Conservation (phyloP, 2,329 filamentous ascomycete species). For the Colletotrichum nymphaeae region DNA sequence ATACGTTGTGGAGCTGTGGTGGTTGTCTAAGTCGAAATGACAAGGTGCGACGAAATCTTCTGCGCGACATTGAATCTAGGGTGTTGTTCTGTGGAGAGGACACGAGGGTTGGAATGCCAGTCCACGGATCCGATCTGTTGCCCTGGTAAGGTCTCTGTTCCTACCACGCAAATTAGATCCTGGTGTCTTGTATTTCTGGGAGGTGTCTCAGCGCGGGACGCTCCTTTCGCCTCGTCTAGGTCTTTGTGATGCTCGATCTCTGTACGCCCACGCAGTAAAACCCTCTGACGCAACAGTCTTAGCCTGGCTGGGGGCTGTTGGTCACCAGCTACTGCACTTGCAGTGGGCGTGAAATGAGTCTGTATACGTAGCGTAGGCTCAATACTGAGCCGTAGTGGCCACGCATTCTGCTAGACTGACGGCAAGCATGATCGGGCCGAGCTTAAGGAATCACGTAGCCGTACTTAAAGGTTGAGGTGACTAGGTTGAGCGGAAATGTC, state of each 20-base stretch:
- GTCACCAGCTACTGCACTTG: not conserved
- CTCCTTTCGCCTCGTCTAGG: constrained; percentile 10
- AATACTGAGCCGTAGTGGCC: not conserved
- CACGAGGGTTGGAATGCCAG: not conserved
- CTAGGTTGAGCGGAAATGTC: constrained; percentile 4
- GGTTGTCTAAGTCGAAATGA: not conserved
- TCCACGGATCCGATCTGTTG: not conserved
- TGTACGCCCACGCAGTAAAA: not conserved
- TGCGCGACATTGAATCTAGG: not conserved
- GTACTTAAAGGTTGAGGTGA: not conserved
- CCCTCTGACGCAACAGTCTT: not conserved
- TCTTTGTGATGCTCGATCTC: constrained; percentile 9
- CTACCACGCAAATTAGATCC: not conserved
- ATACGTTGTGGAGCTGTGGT: not conserved
- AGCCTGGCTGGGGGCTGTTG: not conserved
- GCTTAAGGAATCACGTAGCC: not conserved
- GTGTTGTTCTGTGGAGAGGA: not conserved
- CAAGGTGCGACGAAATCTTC: not conserved
- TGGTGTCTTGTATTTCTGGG: not conserved
- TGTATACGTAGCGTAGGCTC: not conserved
- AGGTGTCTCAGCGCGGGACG: constrained; percentile 28
- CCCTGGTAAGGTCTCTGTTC: not conserved
- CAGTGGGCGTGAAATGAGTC: not conserved
- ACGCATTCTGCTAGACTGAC: not conserved
- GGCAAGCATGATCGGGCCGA: constrained; percentile 18